Percentiles rank a stretch among this genome's conserved stretches.
These are phyloP conservation scores for Biscutella laevigata DNA, from an alignment of 441 rosid genomes.

Conservation along the genomic window DNA sequence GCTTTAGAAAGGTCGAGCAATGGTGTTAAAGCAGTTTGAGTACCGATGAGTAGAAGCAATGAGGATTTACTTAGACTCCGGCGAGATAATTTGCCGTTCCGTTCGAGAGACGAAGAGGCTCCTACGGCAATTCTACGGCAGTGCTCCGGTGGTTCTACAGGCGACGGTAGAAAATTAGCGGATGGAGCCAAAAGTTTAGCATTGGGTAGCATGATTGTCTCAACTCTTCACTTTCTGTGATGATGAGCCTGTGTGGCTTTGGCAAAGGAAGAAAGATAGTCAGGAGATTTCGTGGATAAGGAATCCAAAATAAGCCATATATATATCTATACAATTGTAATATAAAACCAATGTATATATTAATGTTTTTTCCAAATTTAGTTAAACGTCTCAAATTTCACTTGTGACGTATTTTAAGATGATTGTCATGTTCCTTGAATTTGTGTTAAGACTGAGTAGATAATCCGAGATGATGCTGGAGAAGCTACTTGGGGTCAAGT, in stretches of 20 bases:
- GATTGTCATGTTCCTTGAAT: no score
- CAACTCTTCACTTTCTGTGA: not conserved
- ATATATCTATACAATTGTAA: no score
- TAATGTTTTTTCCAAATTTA: no score
- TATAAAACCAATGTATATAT: no score
- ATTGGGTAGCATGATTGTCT: slow-evolving; percentile 34
- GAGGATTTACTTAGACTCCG: slow-evolving; percentile 53
- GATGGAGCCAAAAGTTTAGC: slow-evolving; percentile 29
- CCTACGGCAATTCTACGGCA: slow-evolving; percentile 23
- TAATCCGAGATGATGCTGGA: no score
- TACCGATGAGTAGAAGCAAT: slow-evolving; percentile 44
- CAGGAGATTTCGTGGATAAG: slow-evolving; percentile 22
- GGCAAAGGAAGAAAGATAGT: not conserved
- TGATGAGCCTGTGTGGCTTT: slow-evolving; percentile 1
- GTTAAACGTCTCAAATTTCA: no score
- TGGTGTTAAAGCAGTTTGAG: slow-evolving; percentile 33
- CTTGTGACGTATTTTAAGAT: no score
- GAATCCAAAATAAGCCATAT: slow-evolving; percentile 12
- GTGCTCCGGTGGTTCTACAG: slow-evolving; percentile 18
- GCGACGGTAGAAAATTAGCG: slow-evolving; percentile 23
- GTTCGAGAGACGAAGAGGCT: slow-evolving; percentile 24
- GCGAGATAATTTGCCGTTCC: slow-evolving; percentile 44
- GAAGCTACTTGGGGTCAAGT: no score
- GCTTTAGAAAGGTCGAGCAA: slow-evolving; percentile 33
- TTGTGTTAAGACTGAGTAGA: no score